Evolutionary conservation across 495 filamentous ascomycete species (phyloP).

Genomic region (Venustampulla echinocandica): DNA sequence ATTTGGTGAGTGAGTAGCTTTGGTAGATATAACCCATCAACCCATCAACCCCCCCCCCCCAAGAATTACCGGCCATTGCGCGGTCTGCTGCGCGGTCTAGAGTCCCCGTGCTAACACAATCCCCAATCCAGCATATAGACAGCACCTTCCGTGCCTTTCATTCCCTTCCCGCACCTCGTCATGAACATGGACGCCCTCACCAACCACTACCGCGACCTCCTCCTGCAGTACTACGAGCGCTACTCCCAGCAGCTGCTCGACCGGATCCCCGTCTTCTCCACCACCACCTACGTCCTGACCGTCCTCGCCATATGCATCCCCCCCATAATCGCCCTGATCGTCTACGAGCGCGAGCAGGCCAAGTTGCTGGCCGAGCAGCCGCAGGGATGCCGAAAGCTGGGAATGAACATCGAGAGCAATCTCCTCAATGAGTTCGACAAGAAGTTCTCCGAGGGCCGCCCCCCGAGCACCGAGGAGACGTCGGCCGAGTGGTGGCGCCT

Average conservation of each 20-base stretch:
- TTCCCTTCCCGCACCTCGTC: neutral
- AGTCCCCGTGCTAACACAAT: conserved; percentile 6
- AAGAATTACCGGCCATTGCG: no score
- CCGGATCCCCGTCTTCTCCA: conserved; percentile 27
- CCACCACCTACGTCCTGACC: conserved; percentile 38
- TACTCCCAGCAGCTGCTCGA: conserved; percentile 18
- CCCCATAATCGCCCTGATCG: conserved; percentile 23
- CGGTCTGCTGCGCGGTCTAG: neutral
- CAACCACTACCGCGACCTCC: conserved; percentile 14
- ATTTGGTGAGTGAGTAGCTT: neutral
- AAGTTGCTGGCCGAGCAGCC: conserved; percentile 28
- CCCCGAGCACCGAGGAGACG: conserved; percentile 21
- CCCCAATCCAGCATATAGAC: conserved; percentile 16
- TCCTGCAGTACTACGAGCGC: conserved; percentile 16
- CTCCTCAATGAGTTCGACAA: conserved; percentile 30
- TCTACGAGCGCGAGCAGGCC: conserved; percentile 23
- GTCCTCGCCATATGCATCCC: conserved; percentile 39
- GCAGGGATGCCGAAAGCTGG: conserved; percentile 40
- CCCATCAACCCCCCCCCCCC: neutral
- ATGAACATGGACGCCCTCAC: conserved; percentile 17
- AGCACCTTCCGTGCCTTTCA: conserved; percentile 16
- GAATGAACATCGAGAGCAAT: conserved; percentile 31
- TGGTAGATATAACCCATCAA: neutral
- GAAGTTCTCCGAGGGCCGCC: conserved; percentile 20
- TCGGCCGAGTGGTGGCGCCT: conserved; percentile 43